phyloP scores from a whole-genome alignment of 768 basidiomycete species.

The Phylloporus arenicola region DNA sequence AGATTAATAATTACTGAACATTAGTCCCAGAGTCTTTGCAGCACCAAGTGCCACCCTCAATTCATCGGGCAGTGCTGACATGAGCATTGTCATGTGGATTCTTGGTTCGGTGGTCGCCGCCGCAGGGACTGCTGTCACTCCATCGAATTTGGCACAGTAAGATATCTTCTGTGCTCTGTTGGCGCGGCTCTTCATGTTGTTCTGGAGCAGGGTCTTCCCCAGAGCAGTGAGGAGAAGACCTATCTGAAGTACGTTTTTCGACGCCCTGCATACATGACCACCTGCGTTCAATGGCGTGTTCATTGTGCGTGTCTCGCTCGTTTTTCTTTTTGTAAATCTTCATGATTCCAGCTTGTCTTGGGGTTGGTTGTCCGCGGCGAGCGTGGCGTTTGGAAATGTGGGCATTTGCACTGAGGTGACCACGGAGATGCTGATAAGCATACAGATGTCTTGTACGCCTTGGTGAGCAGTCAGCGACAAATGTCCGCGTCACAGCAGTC shows the following conservation, averaged over 20 bases:
- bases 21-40: slow-evolving; percentile 55
- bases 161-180: slow-evolving; percentile 5
- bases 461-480: slow-evolving; percentile 41
- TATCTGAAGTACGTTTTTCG: slow-evolving; percentile 70
- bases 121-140: slow-evolving; percentile 65
- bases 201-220: slow-evolving; percentile 53
- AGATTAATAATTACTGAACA: neutral
- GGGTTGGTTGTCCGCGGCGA: slow-evolving; percentile 56
- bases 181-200: neutral
- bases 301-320: slow-evolving; percentile 37
- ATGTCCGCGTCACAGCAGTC: slow-evolving; percentile 51
- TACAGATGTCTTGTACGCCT: slow-evolving; percentile 56
- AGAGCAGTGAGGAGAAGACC: slow-evolving; percentile 72
- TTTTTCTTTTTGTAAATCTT: neutral
- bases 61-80: slow-evolving; percentile 64
- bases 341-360: slow-evolving; percentile 18
- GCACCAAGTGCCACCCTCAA: slow-evolving; percentile 63
- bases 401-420: slow-evolving; percentile 3
- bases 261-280: slow-evolving; percentile 54
- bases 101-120: slow-evolving; percentile 60
- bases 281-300: slow-evolving; percentile 57
- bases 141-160: slow-evolving; percentile 72
- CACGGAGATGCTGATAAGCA: neutral
- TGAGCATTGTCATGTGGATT: slow-evolving; percentile 66
- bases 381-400: slow-evolving; percentile 71